These are phyloP conservation scores for Porphyrellus cyaneotinctus DNA, from an alignment of 768 basidiomycete genomes.

Conservation along the genomic window DNA sequence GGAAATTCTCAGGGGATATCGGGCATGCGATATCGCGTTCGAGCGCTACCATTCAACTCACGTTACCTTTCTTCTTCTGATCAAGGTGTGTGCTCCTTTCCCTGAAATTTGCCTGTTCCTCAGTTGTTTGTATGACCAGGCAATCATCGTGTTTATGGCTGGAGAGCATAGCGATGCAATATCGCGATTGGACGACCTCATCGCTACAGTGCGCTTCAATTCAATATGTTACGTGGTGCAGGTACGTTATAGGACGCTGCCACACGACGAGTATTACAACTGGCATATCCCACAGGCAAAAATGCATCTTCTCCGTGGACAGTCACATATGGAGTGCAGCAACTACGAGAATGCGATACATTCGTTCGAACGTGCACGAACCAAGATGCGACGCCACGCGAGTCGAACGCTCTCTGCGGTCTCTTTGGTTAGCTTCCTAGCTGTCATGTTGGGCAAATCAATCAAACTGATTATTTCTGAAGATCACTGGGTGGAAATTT, in stretches of 20 bases:
- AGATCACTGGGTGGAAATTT: neutral
- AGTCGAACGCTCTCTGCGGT: neutral
- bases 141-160: neutral
- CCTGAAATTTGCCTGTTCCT: neutral
- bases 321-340: neutral
- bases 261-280: too few species aligned
- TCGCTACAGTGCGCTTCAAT: neutral
- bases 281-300: neutral
- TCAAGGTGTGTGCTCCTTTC: neutral
- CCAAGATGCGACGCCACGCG: neutral
- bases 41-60: neutral
- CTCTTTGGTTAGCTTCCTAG: neutral
- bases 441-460: too few species aligned
- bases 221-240: neutral
- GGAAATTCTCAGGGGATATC: neutral
- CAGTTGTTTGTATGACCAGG: neutral
- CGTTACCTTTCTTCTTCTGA: neutral
- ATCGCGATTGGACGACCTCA: too few species aligned
- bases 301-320: neutral
- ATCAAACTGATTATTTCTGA: neutral
- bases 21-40: neutral
- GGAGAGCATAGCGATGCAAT: too few species aligned
- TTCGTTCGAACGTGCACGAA: neutral
- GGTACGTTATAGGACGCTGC: neutral
- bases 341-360: neutral